Evolutionary conservation across 306 rosid genomes (phyloP).

Genomic region (Begonia masoniana): DNA sequence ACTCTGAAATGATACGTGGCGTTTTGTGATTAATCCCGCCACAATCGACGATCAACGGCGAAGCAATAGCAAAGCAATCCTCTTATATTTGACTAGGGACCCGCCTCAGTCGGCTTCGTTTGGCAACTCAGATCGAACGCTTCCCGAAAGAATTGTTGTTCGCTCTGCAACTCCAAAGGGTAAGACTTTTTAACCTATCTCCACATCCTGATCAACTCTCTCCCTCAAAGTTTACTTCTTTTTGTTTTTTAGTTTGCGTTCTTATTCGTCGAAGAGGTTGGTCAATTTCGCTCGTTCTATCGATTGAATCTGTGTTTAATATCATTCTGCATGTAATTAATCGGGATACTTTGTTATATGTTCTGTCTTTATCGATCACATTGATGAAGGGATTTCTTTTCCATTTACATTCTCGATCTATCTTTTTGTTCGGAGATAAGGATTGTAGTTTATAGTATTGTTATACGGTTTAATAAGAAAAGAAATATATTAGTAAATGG

Average conservation of each 20-base stretch:
- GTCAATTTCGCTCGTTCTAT: not conserved
- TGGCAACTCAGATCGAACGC: conserved; percentile 8
- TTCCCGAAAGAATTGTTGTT: not conserved
- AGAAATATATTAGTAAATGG: too few species aligned
- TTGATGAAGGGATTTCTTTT: too few species aligned
- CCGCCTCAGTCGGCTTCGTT: conserved; percentile 7
- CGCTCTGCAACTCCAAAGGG: conserved; percentile 9
- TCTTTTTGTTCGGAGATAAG: too few species aligned
- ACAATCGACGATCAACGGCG: conserved; percentile 9
- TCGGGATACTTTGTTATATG: too few species aligned
- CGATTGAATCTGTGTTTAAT: not conserved
- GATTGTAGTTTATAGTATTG: too few species aligned
- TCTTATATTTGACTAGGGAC: conserved; percentile 1
- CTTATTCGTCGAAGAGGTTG: not conserved
- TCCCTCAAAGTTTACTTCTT: not conserved
- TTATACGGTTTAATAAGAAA: too few species aligned
- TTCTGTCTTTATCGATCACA: too few species aligned
- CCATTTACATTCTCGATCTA: too few species aligned
- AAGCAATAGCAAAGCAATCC: conserved; percentile 4
- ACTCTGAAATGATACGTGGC: conserved; percentile 4
- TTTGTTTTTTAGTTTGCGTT: not conserved
- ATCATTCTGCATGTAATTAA: too few species aligned
- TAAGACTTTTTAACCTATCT: conserved; percentile 5
- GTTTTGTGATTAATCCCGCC: conserved; percentile 4
- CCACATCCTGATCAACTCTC: not conserved